Conservation (phyloP, 495 filamentous ascomycete genomes). For the Friedmanniomyces simplex region DNA sequence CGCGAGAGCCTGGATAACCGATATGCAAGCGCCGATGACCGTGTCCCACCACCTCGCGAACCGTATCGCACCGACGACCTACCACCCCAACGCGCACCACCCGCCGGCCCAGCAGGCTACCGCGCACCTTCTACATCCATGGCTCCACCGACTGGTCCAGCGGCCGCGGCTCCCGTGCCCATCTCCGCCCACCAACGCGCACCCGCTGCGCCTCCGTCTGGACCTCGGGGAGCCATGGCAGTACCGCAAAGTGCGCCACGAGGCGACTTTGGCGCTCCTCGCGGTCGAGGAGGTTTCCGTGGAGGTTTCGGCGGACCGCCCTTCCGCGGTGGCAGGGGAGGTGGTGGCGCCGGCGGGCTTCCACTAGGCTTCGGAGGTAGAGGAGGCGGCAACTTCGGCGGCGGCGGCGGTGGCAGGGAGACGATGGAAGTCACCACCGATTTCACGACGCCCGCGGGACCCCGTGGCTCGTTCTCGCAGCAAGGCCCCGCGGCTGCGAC, state of each 20-base stretch:
- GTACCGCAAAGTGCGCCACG: neutral
- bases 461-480: slow-evolving; percentile 20
- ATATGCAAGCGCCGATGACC: slow-evolving; percentile 21
- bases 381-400: neutral
- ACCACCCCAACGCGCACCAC: slow-evolving; percentile 19
- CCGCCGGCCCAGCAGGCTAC: slow-evolving; percentile 19
- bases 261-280: slow-evolving; percentile 8
- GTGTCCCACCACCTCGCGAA: slow-evolving; percentile 22
- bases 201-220: slow-evolving; percentile 10
- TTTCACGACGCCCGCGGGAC: slow-evolving; percentile 2
- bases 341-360: neutral
- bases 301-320: slow-evolving; percentile 3
- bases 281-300: slow-evolving; percentile 5
- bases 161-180: slow-evolving; percentile 10
- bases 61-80: slow-evolving; percentile 13
- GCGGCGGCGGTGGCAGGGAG: neutral
- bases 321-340: slow-evolving; percentile 7
- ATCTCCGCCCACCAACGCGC: slow-evolving; percentile 15
- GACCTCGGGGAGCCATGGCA: slow-evolving; percentile 1
- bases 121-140: slow-evolving; percentile 8
- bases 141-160: slow-evolving; percentile 16
- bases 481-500: slow-evolving; percentile 8
- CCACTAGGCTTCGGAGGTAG: neutral
- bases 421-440: neutral
- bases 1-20: slow-evolving; percentile 28